Evolutionary conservation across 768 basidiomycete genomes (phyloP), one percentile per base, ranked within the genome.

Genomic region (Boletus reticulatus): DNA sequence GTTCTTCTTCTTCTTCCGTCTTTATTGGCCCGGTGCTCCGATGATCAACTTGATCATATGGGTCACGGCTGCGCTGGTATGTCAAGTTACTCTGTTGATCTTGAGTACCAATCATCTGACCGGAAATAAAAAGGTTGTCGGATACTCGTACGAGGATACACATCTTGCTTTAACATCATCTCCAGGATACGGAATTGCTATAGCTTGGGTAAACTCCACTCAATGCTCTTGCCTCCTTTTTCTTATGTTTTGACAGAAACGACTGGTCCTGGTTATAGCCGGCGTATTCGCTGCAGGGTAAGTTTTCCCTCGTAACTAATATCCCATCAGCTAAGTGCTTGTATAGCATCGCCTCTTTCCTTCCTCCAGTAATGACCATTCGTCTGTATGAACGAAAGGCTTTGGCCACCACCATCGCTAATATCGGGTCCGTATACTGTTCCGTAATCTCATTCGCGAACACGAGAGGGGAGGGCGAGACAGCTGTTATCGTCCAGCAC

Each of bases 201-300:
- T 93, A 16, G 83, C 88, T 17, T 92, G 89, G 89, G 85, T 84
- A 62, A 39, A 74, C 64, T 16, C 20, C 37, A 0, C 16, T 60
- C 29, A 32, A 11, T 10, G 7, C 24, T 19, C 20, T 37, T 46
- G 14, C 22, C 31, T 2, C 7, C 0, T 12, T 42, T 36, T 41
- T 42, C 50, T 54, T 3, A 59, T 34, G 4, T n/a, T 19, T 44
- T 29, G 13, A 14, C 61, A 88, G 87, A 76, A 75, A 48, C 83
- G 89, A 2, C 86, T 90, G 51, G 73, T 87, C 5, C 76, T 89
- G 6, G 92, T 94, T 0, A 73, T 80, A 4, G 75, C 75, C 11
- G 92, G 92, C 1, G 89, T 94, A 19, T 73, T 80, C 4, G 86
- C 87, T 14, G 92, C 92, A 4, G 92, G 89, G 90, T 87, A 70